These are phyloP conservation scores for Lithospermum erythrorhizon DNA, from an alignment of 257 asterid genomes.

Conservation along the genomic window DNA sequence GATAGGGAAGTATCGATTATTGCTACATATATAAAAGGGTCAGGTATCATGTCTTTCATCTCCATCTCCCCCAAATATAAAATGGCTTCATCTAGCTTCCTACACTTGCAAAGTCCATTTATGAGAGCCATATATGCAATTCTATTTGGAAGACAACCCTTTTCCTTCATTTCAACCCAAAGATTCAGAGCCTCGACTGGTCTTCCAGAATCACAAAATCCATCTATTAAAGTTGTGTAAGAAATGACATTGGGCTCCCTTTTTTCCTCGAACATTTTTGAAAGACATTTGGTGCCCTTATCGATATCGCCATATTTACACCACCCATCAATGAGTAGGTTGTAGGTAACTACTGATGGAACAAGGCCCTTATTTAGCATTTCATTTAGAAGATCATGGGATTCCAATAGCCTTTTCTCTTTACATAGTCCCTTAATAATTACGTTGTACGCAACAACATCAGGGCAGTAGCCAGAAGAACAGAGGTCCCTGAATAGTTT, in stretches of 20 bases:
- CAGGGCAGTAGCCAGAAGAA: conserved; percentile 59
- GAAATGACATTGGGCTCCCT: conserved; percentile 63
- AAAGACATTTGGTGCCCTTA: conserved; percentile 35
- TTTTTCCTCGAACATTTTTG: conserved; percentile 45
- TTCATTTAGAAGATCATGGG: conserved; percentile 46
- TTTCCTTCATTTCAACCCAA: conserved; percentile 56
- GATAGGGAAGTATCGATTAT: conserved; percentile 47
- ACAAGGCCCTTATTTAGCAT: conserved; percentile 59
- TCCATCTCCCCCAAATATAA: conserved; percentile 59
- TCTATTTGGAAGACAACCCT: conserved; percentile 50
- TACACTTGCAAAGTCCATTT: conserved; percentile 82
- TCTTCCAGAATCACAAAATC: conserved; percentile 62
- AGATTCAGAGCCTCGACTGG: conserved; percentile 48
- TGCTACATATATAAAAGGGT: conserved; percentile 39
- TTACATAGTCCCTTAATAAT: conserved; percentile 68
- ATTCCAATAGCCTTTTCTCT: conserved; percentile 42
- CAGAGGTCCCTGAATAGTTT: conserved; percentile 55
- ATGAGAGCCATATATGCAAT: conserved; percentile 79
- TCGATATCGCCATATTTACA: conserved; percentile 55
- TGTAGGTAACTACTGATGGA: conserved; percentile 84
- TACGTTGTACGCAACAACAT: conserved; percentile 66
- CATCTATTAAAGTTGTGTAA: conserved; percentile 70
- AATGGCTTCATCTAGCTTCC: conserved; percentile 47
- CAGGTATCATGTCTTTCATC: conserved; percentile 54
- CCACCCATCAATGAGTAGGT: conserved; percentile 77